Evolutionary conservation across 1,284 basidiomycete species (phyloP), one percentile per base, ranked within the genome.

Genomic region (Mycena sp.): DNA sequence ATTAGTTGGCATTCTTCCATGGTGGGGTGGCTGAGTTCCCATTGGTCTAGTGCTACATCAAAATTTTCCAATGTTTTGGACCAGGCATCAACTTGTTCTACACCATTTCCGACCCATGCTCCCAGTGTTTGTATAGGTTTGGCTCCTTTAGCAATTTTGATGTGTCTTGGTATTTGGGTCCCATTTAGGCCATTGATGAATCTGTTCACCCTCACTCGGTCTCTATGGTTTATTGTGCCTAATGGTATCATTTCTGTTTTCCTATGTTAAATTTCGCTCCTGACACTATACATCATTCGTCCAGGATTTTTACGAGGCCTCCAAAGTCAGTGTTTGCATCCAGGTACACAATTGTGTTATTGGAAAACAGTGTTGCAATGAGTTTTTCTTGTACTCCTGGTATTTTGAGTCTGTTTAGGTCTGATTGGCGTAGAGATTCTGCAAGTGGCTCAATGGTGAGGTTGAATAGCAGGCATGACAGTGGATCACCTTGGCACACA

Each of bases 401-500:
- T n/a, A n/a, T n/a, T n/a, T n/a, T n/a, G n/a, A n/a, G n/a, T n/a
- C n/a, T n/a, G n/a, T n/a, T n/a, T n/a, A n/a, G n/a, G n/a, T n/a
- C n/a, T n/a, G n/a, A n/a, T n/a, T n/a, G n/a, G n/a, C n/a, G n/a
- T n/a, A n/a, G n/a, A n/a, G n/a, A n/a, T n/a, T n/a, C n/a, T n/a
- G n/a, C n/a, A n/a, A n/a, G n/a, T n/a, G n/a, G n/a, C n/a, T n/a
- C n/a, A n/a, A n/a, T n/a, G n/a, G n/a, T n/a, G n/a, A n/a, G n/a
- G n/a, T n/a, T 0, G 10, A 78, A 78, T 0, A 78, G 69, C 0
- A n/a, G n/a, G n/a, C n/a, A n/a, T n/a, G n/a, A n/a, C n/a, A n/a
- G n/a, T n/a, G n/a, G n/a, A n/a, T n/a, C 70, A 0, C 70, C 72
- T 41, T 77, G 73, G 4, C 70, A 0, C 0, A 77, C 73, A 0